phyloP scores from a whole-genome alignment of 495 filamentous ascomycete genomes.

The Neurospora pannonica region DNA sequence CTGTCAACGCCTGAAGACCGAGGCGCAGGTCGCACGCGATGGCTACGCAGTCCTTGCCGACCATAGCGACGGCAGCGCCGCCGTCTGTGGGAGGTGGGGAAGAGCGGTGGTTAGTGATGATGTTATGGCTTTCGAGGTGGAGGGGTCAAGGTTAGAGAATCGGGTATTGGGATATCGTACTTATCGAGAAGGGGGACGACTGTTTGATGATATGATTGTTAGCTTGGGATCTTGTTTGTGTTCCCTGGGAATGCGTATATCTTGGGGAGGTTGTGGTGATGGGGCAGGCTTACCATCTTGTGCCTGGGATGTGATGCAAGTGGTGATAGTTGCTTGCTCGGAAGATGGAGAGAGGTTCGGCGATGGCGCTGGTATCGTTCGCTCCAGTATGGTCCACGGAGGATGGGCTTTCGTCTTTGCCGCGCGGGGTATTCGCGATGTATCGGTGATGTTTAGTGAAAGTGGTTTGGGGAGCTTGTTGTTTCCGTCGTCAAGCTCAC shows the following conservation, averaged over 20 bases:
- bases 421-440: not conserved
- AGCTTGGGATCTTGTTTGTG: not conserved
- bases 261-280: not conserved
- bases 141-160: not conserved
- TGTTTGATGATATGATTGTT: constrained; percentile 20
- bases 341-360: not conserved
- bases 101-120: constrained; percentile 4
- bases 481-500: constrained; percentile 7
- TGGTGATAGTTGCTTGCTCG: constrained; percentile 1
- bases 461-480: constrained; percentile 2
- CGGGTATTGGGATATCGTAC: constrained; percentile 40
- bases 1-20: constrained; percentile 89
- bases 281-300: constrained; percentile 16
- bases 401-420: not conserved
- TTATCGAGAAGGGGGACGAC: constrained; percentile 83
- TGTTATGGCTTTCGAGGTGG: not conserved
- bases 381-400: not conserved
- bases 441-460: not conserved
- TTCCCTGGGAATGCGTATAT: not conserved
- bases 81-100: constrained; percentile 51
- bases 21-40: constrained; percentile 98
- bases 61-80: constrained; percentile 95
- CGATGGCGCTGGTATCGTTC: not conserved
- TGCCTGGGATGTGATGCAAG: not conserved
- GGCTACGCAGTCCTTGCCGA: constrained; percentile 97